These are phyloP conservation scores for Solioccasus polychromus DNA, from an alignment of 768 basidiomycete species.

Conservation along the genomic window DNA sequence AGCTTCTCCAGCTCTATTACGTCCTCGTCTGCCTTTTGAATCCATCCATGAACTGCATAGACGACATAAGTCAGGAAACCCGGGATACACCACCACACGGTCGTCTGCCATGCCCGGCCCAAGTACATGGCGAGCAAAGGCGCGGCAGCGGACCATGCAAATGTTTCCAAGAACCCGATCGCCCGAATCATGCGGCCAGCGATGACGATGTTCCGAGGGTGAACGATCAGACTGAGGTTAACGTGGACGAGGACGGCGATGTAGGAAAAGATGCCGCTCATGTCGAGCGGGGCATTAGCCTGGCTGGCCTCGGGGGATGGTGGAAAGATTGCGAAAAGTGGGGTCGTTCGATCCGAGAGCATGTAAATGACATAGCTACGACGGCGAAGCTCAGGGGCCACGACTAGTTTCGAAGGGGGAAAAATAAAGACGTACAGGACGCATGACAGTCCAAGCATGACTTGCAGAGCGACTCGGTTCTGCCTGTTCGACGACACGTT, in stretches of 20 bases:
- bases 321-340: conserved; percentile 45
- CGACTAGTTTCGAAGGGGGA: background rate
- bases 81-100: conserved; percentile 52
- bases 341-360: conserved; percentile 43
- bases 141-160: conserved; percentile 43
- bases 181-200: conserved; percentile 27
- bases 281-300: conserved; percentile 37
- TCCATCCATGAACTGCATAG: conserved; percentile 44
- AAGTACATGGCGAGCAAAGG: conserved; percentile 49
- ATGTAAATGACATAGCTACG: conserved; percentile 50
- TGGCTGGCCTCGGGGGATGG: conserved; percentile 10
- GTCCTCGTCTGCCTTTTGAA: conserved; percentile 43
- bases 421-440: conserved; percentile 42
- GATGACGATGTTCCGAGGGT: conserved; percentile 33
- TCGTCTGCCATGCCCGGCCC: conserved; percentile 50
- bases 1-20: conserved; percentile 51
- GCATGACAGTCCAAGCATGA: conserved; percentile 43
- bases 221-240: conserved; percentile 45
- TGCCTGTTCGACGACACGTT: conserved; percentile 42
- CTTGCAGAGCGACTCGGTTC: conserved; percentile 39
- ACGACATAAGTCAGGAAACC: conserved; percentile 41
- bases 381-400: conserved; percentile 6
- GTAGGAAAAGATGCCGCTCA: conserved; percentile 44
- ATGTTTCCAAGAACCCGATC: conserved; percentile 30
- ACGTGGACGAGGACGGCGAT: conserved; percentile 50